Conservation (phyloP, 2,329 filamentous ascomycete genomes). For the Exophiala sideris region DNA sequence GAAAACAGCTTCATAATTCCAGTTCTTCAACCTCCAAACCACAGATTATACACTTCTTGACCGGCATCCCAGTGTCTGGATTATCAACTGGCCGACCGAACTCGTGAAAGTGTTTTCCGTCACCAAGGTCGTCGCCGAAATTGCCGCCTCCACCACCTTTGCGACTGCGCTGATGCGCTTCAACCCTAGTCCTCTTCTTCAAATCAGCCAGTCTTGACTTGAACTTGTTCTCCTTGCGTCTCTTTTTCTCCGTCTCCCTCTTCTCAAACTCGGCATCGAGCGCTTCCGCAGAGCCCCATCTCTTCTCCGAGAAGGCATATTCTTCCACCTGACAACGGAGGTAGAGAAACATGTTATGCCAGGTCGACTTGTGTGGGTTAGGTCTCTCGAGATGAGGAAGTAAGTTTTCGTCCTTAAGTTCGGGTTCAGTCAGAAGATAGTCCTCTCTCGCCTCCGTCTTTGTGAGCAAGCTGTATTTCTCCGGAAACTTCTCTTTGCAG, state of each 20-base stretch:
- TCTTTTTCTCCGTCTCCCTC: slow-evolving; percentile 75
- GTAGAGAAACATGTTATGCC: slow-evolving; percentile 99
- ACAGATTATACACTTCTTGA: slow-evolving; percentile 69
- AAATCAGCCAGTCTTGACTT: slow-evolving; percentile 81
- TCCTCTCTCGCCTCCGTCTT: slow-evolving; percentile 97
- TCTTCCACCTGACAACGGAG: slow-evolving; percentile 90
- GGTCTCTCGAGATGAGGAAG: slow-evolving; percentile 83
- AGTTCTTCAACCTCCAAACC: slow-evolving; percentile 67
- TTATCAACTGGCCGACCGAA: slow-evolving; percentile 64
- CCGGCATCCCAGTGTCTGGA: slow-evolving; percentile 54
- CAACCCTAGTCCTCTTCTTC: slow-evolving; percentile 89
- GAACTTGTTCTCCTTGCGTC: slow-evolving; percentile 85
- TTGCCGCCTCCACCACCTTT: slow-evolving; percentile 47
- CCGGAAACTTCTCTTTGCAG: slow-evolving; percentile 86
- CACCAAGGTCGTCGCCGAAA: slow-evolving; percentile 75
- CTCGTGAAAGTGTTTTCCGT: slow-evolving; percentile 78
- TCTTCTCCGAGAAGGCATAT: slow-evolving; percentile 75
- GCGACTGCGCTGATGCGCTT: slow-evolving; percentile 75
- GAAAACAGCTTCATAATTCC: slow-evolving; percentile 48
- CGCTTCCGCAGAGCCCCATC: slow-evolving; percentile 85
- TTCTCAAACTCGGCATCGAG: slow-evolving; percentile 85
- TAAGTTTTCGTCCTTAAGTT: slow-evolving; percentile 82
- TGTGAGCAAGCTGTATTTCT: slow-evolving; percentile 91
- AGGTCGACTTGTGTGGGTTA: slow-evolving; percentile 92
- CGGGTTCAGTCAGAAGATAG: slow-evolving; percentile 89